Evolutionary conservation across 495 filamentous ascomycete genomes (phyloP).

Genomic region (Tuber microsphaerosporum): DNA sequence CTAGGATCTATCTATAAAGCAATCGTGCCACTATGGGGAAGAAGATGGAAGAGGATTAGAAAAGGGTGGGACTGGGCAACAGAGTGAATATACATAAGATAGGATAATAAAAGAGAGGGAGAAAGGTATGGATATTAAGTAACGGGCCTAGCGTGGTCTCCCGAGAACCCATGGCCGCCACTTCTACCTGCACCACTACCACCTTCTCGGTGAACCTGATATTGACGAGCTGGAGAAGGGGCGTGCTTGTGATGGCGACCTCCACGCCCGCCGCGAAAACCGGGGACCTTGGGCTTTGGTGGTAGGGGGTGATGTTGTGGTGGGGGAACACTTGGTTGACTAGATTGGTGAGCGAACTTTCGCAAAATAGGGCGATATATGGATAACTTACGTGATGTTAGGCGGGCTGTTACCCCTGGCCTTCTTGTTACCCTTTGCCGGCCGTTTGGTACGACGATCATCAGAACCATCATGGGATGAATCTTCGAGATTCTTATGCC

Average conservation of each 20-base stretch:
- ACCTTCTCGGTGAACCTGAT: slow-evolving; percentile 1
- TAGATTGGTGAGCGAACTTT: not conserved
- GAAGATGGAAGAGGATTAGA: not conserved
- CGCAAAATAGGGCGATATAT: not conserved
- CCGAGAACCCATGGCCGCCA: not conserved
- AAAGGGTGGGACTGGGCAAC: not conserved
- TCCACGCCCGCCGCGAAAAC: not conserved
- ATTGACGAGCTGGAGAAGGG: not conserved
- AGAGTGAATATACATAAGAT: slow-evolving; percentile 1
- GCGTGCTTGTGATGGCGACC: not conserved
- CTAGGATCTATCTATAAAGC: slow-evolving; percentile 5
- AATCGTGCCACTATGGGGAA: slow-evolving; percentile 1
- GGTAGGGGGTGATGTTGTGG: not conserved
- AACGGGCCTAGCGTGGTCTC: not conserved
- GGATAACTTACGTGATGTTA: not conserved
- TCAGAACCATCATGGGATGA: not conserved
- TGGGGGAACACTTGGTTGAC: not conserved
- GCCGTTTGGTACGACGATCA: not conserved
- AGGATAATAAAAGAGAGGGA: not conserved
- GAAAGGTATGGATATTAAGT: not conserved
- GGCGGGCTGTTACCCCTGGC: not conserved
- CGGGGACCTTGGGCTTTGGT: not conserved
- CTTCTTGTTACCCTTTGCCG: not conserved
- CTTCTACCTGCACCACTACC: not conserved
- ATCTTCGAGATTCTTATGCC: slow-evolving; percentile 2